Evolutionary conservation across 2,329 filamentous ascomycete genomes (phyloP).

Genomic region (Ophiostoma perfectum): DNA sequence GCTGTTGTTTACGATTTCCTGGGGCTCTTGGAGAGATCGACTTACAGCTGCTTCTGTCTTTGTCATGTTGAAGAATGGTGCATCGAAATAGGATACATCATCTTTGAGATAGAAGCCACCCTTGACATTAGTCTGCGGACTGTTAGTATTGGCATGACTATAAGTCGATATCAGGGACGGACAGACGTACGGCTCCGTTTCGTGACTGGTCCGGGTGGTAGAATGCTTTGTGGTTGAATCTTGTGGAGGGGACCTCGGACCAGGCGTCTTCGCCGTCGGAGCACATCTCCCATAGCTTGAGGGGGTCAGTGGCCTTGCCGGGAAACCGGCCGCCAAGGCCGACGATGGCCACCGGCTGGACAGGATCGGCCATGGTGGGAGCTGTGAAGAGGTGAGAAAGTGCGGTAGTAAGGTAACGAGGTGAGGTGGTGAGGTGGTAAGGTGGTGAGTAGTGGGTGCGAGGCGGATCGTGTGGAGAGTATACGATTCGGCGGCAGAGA

Average conservation of each 20-base stretch:
- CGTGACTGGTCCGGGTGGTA: conserved; percentile 28
- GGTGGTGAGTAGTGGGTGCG: neutral
- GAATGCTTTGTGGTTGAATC: conserved; percentile 35
- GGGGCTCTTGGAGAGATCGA: neutral
- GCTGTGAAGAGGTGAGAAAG: neutral
- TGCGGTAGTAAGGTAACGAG: neutral
- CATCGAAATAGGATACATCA: conserved; percentile 27
- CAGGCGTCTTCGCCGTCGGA: conserved; percentile 23
- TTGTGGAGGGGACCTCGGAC: conserved; percentile 29
- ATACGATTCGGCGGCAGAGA: neutral
- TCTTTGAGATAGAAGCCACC: conserved; percentile 33
- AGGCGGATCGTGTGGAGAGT: conserved; percentile 5
- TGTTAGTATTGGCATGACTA: conserved; percentile 5
- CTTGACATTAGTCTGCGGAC: conserved; percentile 31
- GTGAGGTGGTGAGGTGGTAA: neutral
- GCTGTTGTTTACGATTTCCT: neutral
- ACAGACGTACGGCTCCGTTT: conserved; percentile 26
- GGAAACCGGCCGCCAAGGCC: conserved; percentile 38
- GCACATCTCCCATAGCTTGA: conserved; percentile 33
- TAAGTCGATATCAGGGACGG: neutral
- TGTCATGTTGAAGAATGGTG: conserved; percentile 33
- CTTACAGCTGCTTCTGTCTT: conserved; percentile 31
- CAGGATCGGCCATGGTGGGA: conserved; percentile 17
- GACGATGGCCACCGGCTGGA: conserved; percentile 36
- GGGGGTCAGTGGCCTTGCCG: conserved; percentile 32